A percentile compares a stretch with the other conserved stretches of the same genome.
These are phyloP conservation scores for Penicillium simplicissimum DNA, from an alignment of 495 filamentous ascomycete genomes.

Conservation along the genomic window DNA sequence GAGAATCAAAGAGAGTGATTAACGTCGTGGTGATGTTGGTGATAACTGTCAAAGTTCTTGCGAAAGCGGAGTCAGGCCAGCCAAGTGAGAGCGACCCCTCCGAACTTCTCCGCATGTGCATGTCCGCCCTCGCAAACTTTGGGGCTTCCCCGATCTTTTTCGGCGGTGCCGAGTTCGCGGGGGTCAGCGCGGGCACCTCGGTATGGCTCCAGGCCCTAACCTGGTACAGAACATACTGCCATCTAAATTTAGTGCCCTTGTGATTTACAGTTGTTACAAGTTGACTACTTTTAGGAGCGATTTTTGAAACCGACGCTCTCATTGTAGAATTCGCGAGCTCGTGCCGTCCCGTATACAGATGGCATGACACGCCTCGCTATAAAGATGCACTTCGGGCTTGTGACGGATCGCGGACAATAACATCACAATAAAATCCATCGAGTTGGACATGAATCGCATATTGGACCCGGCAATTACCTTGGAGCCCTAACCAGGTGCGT, in stretches of 20 bases:
- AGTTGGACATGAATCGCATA: slow-evolving; percentile 2
- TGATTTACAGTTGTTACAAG: neutral
- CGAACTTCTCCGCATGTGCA: slow-evolving; percentile 41
- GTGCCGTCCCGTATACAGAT: neutral
- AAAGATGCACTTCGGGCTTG: neutral
- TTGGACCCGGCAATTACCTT: neutral
- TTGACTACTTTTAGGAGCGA: neutral
- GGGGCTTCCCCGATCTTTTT: slow-evolving; percentile 23
- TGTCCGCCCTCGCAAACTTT: neutral
- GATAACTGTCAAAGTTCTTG: slow-evolving; percentile 21
- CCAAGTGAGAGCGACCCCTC: slow-evolving; percentile 21
- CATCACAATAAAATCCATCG: slow-evolving; percentile 3
- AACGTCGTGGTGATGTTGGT: neutral
- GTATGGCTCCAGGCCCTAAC: neutral
- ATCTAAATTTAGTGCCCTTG: neutral
- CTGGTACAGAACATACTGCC: neutral
- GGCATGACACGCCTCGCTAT: neutral
- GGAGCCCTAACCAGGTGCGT: neutral
- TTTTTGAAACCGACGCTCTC: neutral
- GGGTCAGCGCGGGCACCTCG: slow-evolving; percentile 13
- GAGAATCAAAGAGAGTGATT: neutral
- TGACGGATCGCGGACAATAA: neutral
- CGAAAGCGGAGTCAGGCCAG: slow-evolving; percentile 32
- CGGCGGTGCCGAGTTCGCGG: slow-evolving; percentile 5
- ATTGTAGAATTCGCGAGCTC: too few relatives aligned